Evolutionary conservation across 1,284 basidiomycete genomes (phyloP).

Genomic region (Microstroma glucosiphilum): DNA sequence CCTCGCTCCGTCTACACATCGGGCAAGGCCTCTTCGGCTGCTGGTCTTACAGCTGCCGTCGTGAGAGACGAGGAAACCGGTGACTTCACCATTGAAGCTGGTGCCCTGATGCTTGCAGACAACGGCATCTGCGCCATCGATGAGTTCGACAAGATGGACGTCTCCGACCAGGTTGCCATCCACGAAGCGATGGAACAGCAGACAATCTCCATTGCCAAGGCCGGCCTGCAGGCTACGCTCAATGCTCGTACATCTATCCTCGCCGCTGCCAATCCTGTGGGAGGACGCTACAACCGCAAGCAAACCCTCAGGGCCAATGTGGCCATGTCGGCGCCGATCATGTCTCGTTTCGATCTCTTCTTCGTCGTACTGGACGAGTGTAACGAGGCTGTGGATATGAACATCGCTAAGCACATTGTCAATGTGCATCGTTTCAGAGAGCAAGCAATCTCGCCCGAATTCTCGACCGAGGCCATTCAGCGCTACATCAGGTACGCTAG

Average conservation of each 20-base stretch:
- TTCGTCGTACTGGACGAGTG: conserved; percentile 98
- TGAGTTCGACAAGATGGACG: conserved; percentile 99
- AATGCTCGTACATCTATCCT: conserved; percentile 97
- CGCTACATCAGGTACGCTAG: conserved; percentile 92
- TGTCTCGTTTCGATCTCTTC: conserved; percentile 98
- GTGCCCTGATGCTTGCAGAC: conserved; percentile 94
- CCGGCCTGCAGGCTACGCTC: conserved; percentile 95
- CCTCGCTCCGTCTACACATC: conserved; percentile 98
- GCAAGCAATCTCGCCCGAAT: conserved; percentile 89
- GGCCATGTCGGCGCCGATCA: conserved; percentile 96
- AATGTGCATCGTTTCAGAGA: conserved; percentile 94
- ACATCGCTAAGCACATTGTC: conserved; percentile 94
- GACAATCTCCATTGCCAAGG: conserved; percentile 98
- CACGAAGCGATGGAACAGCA: conserved; percentile 99
- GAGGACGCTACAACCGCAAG: conserved; percentile 93
- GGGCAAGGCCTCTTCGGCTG: conserved; percentile 96
- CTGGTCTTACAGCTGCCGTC: conserved; percentile 95
- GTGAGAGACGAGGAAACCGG: conserved; percentile 98
- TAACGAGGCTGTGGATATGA: conserved; percentile 83
- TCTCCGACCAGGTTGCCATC: conserved; percentile 95
- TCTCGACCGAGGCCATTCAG: conserved; percentile 91
- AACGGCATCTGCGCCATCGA: conserved; percentile 99
- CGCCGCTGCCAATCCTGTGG: conserved; percentile 94
- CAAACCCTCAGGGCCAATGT: conserved; percentile 89
- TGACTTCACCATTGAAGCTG: conserved; percentile 96